Base-by-base conservation (phyloP, 441 rosid genomes). In the Gossypium armourianum region DNA sequence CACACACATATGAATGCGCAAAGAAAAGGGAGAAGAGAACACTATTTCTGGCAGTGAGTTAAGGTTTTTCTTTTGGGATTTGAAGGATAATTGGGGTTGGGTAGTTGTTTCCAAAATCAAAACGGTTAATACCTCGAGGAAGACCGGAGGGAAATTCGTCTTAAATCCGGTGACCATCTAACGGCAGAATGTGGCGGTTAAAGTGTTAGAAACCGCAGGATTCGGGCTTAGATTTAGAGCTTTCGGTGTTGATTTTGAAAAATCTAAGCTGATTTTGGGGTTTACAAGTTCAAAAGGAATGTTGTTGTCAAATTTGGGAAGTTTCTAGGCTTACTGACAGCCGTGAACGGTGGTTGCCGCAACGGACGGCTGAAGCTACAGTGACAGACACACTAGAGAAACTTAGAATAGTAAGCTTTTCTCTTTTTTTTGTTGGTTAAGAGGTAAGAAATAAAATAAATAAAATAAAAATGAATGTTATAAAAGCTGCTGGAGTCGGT, bases 291-390 rank as follows among this genome's bases (percentile, higher is more conserved):
- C 26, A 55, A 55, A 55, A 55, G 26, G 59, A 55, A 20, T 8
- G 21, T 2, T 19, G 20, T 52, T 15, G 24, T 55, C 59, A 55
- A 20, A 19, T 55, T 19, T 8, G 59, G 10, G 59, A 55, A 19
- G 59, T 2, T 55, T 19, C 59, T 55, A 8, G 13, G 10, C 12
- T 19, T 8, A 55, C 28, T 7, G 13, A 55, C 26, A 55, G 59
- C 59, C 59, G 28, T 55, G 59, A 55, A 55, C 59, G 59, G 59
- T 55, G 59, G 59, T 20, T 55, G 59, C 26, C 59, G n/a, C 13
- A 23, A 55, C 59, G 59, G 59, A 20, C 21, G 59, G 53, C 53
- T 47, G 17, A 20, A 55, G 23, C 24, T 19, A 55, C 59, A 55
- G n/a, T 8, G 59, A 20, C 21, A 55, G 28, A 9, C 21, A 20